Conservation (phyloP, 768 basidiomycete species). For the Termitomyces titanicus region DNA sequence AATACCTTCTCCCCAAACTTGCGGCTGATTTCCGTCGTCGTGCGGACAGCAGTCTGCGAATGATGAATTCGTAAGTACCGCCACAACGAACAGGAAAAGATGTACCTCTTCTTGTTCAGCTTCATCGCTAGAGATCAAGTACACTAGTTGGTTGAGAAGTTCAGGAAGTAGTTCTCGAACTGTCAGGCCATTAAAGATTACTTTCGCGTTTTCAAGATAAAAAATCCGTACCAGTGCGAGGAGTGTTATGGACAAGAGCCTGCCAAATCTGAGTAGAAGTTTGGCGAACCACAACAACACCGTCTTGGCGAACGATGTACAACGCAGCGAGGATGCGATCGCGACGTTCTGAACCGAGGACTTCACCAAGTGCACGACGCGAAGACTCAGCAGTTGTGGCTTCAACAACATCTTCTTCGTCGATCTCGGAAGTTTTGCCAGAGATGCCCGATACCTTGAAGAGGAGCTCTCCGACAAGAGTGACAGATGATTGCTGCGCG, state of each 20-base stretch:
- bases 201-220: background rate
- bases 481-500: constrained; percentile 86
- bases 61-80: background rate
- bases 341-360: constrained; percentile 82
- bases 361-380: constrained; percentile 79
- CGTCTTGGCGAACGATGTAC: constrained; percentile 92
- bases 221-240: constrained; percentile 64
- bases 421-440: constrained; percentile 75
- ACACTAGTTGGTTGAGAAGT: constrained; percentile 73
- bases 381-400: constrained; percentile 71
- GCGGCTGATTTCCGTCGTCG: constrained; percentile 84
- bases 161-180: constrained; percentile 90
- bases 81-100: background rate
- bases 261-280: constrained; percentile 98
- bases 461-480: constrained; percentile 89
- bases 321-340: constrained; percentile 89
- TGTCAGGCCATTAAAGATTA: constrained; percentile 20
- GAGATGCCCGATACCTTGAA: constrained; percentile 98
- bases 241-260: constrained; percentile 92
- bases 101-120: constrained; percentile 86
- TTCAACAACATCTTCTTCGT: constrained; percentile 71
- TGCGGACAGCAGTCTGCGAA: constrained; percentile 82
- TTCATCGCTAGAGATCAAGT: constrained; percentile 73
- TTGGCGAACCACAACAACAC: constrained; percentile 84
- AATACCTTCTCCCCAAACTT: constrained; percentile 94